Percentiles rank a stretch among this genome's conserved stretches.
These are phyloP conservation scores for Earliella scabrosa DNA, from an alignment of 1,284 basidiomycete species.

Conservation along the genomic window DNA sequence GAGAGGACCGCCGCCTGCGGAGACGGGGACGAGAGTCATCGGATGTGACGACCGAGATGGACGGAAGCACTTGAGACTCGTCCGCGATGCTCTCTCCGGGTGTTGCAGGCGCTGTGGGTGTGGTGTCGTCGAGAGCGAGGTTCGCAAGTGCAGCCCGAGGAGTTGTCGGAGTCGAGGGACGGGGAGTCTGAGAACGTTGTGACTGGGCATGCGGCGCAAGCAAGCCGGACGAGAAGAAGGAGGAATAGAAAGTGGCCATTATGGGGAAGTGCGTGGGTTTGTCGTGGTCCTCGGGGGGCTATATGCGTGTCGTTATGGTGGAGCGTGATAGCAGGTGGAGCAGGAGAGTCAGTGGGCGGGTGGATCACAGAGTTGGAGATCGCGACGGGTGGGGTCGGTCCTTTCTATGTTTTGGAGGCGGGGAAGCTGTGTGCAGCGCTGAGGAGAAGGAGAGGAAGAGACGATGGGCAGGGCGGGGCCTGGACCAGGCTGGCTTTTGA, in stretches of 20 bases:
- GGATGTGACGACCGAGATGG: slow-evolving; percentile 16
- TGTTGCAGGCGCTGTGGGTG: slow-evolving; percentile 36
- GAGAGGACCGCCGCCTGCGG: slow-evolving; percentile 34
- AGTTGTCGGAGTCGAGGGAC: slow-evolving; percentile 39
- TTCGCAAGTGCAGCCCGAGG: slow-evolving; percentile 27
- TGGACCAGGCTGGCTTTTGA: neutral
- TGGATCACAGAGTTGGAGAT: neutral
- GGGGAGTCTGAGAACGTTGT: slow-evolving; percentile 34
- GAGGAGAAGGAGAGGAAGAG: neutral
- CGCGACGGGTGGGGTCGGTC: neutral
- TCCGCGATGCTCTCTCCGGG: slow-evolving; percentile 1
- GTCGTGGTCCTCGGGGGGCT: neutral
- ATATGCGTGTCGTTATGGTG: slow-evolving; percentile 2
- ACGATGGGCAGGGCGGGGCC: neutral
- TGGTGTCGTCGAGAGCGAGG: slow-evolving; percentile 36
- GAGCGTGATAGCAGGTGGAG: slow-evolving; percentile 15
- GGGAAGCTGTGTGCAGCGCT: neutral
- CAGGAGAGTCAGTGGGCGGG: neutral
- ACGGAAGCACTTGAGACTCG: slow-evolving; percentile 23
- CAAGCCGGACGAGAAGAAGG: slow-evolving; percentile 65
- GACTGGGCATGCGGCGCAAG: slow-evolving; percentile 41
- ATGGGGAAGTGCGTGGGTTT: neutral
- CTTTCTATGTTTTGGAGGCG: neutral
- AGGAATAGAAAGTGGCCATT: slow-evolving; percentile 54
- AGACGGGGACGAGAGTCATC: slow-evolving; percentile 29